A percentile compares a stretch with the other conserved stretches of the same genome.
Conservation (phyloP, 202 grass and related monocot genomes). For the Cymbopogon flexuosus region DNA sequence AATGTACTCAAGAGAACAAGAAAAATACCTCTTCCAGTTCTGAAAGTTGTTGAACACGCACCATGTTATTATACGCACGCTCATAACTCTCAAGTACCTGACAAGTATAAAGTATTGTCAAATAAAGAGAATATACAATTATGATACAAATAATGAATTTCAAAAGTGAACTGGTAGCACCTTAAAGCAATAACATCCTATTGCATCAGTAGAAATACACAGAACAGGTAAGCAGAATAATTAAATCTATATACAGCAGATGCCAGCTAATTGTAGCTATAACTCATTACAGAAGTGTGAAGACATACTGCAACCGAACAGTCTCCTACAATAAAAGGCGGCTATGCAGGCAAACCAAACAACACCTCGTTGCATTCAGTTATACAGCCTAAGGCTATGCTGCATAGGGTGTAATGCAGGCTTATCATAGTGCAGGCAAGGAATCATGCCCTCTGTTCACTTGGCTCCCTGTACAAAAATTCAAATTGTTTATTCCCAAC, state of each 20-base stretch:
- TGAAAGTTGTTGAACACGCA: conserved; percentile 93
- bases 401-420: not conserved
- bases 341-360: not conserved
- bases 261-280: not conserved
- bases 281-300: conserved; percentile 4
- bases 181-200: not conserved
- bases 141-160: conserved; percentile 13
- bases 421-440: not conserved
- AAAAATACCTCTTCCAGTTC: conserved; percentile 91
- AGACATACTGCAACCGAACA: not conserved
- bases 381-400: not conserved
- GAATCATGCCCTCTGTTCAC: not conserved
- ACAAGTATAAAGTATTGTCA: conserved; percentile 9
- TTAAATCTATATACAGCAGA: not conserved
- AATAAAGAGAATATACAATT: conserved; percentile 21
- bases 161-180: not conserved
- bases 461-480: not conserved
- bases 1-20: conserved; percentile 4
- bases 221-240: not conserved
- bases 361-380: not conserved
- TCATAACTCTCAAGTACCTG: conserved; percentile 99
- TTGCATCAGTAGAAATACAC: not conserved
- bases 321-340: not conserved
- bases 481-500: not conserved
- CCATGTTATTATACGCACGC: conserved; percentile 97